Percentiles rank a stretch among this genome's conserved stretches.
These are phyloP conservation scores for Quercus cerris DNA, from an alignment of 306 rosid species.

Conservation along the genomic window DNA sequence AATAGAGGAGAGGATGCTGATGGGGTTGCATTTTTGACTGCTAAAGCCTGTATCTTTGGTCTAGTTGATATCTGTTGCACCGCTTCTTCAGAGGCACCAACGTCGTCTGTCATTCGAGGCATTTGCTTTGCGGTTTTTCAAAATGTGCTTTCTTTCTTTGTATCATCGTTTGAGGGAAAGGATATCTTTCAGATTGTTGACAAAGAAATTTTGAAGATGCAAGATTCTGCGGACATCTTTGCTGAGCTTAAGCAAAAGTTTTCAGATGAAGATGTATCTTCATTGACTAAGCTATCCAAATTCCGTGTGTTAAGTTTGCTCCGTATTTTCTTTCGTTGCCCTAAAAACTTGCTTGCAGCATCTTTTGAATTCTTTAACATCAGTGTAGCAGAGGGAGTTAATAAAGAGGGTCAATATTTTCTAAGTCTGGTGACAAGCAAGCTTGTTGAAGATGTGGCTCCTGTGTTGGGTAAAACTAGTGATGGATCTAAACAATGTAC, in stretches of 20 bases:
- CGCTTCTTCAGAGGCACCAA: conserved; percentile 63
- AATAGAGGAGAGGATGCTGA: conserved; percentile 60
- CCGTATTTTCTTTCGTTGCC: conserved; percentile 62
- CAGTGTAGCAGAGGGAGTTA: conserved; percentile 51
- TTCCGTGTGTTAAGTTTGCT: conserved; percentile 56
- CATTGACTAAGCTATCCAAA: conserved; percentile 50
- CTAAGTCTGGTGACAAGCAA: conserved; percentile 53
- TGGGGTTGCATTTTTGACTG: conserved; percentile 77
- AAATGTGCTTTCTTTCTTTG: conserved; percentile 64
- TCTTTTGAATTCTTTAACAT: conserved; percentile 67
- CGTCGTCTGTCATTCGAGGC: conserved; percentile 71
- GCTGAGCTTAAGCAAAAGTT: conserved; percentile 51
- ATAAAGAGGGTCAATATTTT: conserved; percentile 47
- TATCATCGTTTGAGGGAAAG: conserved; percentile 60
- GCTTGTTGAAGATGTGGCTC: conserved; percentile 34
- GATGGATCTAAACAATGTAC: conserved; percentile 31
- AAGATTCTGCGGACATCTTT: conserved; percentile 51
- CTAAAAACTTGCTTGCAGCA: conserved; percentile 76
- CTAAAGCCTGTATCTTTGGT: conserved; percentile 68
- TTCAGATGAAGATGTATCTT: conserved; percentile 57
- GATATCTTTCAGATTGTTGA: conserved; percentile 57
- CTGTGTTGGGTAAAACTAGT: conserved; percentile 29
- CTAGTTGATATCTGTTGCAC: conserved; percentile 63
- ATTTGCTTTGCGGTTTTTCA: conserved; percentile 79
- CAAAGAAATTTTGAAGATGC: conserved; percentile 56